Conservation (phyloP, 495 filamentous ascomycete species). For the Aspergillus cavernicola region DNA sequence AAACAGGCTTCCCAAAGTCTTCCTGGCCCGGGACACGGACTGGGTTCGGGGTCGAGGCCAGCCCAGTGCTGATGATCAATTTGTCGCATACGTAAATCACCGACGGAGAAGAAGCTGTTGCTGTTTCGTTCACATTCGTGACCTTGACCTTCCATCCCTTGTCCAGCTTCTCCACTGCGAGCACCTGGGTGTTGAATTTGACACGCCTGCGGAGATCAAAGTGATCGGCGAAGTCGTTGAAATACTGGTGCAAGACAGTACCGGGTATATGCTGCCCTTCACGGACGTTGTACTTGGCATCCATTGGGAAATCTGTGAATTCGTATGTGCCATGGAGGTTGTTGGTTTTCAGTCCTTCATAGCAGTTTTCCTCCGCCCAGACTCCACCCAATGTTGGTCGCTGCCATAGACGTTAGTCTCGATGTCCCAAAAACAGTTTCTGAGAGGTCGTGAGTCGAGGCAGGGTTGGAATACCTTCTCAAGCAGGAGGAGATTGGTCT, state of each 20-base stretch:
- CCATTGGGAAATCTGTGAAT: slow-evolving; percentile 26
- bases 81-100: background rate
- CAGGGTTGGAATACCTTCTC: slow-evolving; percentile 12
- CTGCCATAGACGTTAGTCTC: too few species aligned
- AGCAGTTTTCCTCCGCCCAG: slow-evolving; percentile 23
- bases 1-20: background rate
- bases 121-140: too few species aligned
- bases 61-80: slow-evolving; percentile 6
- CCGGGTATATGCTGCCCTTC: background rate
- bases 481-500: slow-evolving; percentile 20
- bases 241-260: background rate
- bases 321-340: slow-evolving; percentile 20
- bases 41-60: slow-evolving; percentile 5
- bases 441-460: too few species aligned
- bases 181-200: too few species aligned
- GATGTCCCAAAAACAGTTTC: too few species aligned
- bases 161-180: slow-evolving; percentile 4
- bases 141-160: slow-evolving; percentile 9
- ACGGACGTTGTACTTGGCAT: slow-evolving; percentile 7
- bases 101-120: too few species aligned
- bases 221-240: slow-evolving; percentile 17
- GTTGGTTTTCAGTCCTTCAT: slow-evolving; percentile 15
- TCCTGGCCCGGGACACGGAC: background rate
- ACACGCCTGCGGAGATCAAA: too few species aligned
- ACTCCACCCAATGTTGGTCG: slow-evolving; percentile 27